Conservation (phyloP, 1,284 basidiomycete species). For the Rhodofomes roseus region DNA sequence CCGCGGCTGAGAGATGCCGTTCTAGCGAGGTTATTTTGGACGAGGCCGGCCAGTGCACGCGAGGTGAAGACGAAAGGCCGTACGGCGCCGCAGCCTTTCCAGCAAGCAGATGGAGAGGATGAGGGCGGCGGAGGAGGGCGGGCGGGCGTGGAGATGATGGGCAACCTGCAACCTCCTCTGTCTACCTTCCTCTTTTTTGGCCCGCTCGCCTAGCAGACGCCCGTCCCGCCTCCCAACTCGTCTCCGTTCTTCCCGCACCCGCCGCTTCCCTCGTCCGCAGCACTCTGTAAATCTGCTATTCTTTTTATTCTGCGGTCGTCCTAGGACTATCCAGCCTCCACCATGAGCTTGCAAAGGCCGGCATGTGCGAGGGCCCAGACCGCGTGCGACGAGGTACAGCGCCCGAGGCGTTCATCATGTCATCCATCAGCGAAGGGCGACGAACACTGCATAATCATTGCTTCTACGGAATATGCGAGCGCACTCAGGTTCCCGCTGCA, state of each 20-base stretch:
- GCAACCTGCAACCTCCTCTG: neutral
- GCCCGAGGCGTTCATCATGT: too few species aligned
- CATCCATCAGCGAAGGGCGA: too few species aligned
- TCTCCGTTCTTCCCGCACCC: neutral
- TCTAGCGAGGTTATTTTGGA: slow-evolving; percentile 1
- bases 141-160: slow-evolving; percentile 4
- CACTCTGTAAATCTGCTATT: neutral
- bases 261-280: neutral
- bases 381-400: too few species aligned
- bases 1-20: neutral
- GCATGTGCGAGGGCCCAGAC: too few species aligned
- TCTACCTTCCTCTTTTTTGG: neutral
- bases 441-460: too few species aligned
- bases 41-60: neutral
- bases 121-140: neutral
- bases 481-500: too few species aligned
- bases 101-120: neutral
- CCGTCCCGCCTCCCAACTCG: neutral
- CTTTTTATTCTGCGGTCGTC: too few species aligned
- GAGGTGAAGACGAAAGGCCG: neutral
- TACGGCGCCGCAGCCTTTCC: neutral
- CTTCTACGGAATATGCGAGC: too few species aligned
- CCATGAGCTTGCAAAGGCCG: too few species aligned
- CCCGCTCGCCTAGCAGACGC: neutral
- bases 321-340: too few species aligned